phyloP scores from a whole-genome alignment of 345 rosid genomes.

The Cardamine resedifolia region DNA sequence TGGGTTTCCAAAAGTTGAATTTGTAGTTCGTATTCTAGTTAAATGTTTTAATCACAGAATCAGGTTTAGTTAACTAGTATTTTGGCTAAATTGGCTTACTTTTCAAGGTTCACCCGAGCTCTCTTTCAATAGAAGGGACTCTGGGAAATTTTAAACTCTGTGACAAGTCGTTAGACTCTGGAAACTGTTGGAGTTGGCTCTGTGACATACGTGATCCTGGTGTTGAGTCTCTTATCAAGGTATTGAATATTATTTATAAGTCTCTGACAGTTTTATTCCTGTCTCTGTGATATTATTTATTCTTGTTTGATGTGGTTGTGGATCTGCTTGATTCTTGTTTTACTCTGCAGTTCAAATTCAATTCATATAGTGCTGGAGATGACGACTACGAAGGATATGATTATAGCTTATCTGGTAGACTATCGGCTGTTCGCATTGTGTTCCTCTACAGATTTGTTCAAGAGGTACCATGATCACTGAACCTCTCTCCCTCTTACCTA shows the following conservation, averaged over 20 bases:
- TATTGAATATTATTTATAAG: conserved; percentile 24
- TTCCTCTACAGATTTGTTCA: conserved; percentile 94
- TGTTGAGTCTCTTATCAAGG: conserved; percentile 92
- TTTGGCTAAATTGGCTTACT: conserved; percentile 35
- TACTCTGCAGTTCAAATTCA: conserved; percentile 77
- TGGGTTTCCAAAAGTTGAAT: conserved; percentile 2
- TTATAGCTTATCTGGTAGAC: conserved; percentile 83
- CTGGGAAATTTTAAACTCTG: conserved; percentile 92
- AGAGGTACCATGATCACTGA: conserved; percentile 59
- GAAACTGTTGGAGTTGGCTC: conserved; percentile 88
- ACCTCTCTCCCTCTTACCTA: conserved; percentile 12
- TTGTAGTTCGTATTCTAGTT: conserved; percentile 16
- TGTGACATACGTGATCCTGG: conserved; percentile 99
- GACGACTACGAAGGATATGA: conserved; percentile 96
- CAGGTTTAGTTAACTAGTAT: conserved; percentile 8
- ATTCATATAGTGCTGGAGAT: conserved; percentile 86
- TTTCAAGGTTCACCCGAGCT: conserved; percentile 82
- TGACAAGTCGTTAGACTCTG: conserved; percentile 82
- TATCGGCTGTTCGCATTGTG: conserved; percentile 93
- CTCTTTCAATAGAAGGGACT: conserved; percentile 87
- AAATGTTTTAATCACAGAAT: conserved; percentile 2
- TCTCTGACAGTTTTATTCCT: neutral
- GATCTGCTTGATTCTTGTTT: conserved; percentile 30
- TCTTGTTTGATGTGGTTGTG: conserved; percentile 21
- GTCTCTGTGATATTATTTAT: conserved; percentile 15